Percentiles rank a stretch among this genome's conserved stretches.
Evolutionary conservation across 2,329 filamentous ascomycete species (phyloP).

Genomic region (Aspergillus amoenus): DNA sequence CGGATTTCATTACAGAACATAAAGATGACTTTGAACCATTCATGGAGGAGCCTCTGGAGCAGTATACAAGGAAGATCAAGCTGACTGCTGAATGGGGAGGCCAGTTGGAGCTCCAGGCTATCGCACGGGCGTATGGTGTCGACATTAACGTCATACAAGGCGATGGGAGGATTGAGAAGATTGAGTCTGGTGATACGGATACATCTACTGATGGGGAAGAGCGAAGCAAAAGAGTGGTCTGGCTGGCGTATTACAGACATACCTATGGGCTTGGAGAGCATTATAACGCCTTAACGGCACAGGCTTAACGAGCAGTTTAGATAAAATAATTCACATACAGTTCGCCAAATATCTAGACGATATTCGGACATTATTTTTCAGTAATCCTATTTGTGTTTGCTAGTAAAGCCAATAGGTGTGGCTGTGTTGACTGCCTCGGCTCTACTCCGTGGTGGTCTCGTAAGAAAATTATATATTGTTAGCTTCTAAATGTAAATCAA

Average conservation of each 20-base stretch:
- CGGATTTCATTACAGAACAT: conserved; percentile 72
- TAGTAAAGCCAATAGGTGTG: neutral
- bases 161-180: conserved; percentile 75
- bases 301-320: conserved; percentile 21
- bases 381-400: too few relatives aligned
- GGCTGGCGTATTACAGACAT: conserved; percentile 94
- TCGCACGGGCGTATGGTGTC: conserved; percentile 77
- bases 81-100: conserved; percentile 96
- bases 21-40: conserved; percentile 82
- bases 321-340: neutral
- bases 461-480: too few relatives aligned
- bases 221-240: conserved; percentile 62
- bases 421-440: neutral
- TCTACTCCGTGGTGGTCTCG: neutral
- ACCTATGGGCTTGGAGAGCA: conserved; percentile 94
- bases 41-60: conserved; percentile 73
- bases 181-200: conserved; percentile 54
- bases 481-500: too few relatives aligned
- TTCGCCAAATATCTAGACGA: neutral
- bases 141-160: conserved; percentile 81
- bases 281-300: conserved; percentile 80
- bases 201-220: conserved; percentile 39
- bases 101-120: conserved; percentile 81
- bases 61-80: conserved; percentile 73
- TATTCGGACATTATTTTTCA: neutral